Conservation (phyloP, 129 eudicot species). For the Arctium lappa region DNA sequence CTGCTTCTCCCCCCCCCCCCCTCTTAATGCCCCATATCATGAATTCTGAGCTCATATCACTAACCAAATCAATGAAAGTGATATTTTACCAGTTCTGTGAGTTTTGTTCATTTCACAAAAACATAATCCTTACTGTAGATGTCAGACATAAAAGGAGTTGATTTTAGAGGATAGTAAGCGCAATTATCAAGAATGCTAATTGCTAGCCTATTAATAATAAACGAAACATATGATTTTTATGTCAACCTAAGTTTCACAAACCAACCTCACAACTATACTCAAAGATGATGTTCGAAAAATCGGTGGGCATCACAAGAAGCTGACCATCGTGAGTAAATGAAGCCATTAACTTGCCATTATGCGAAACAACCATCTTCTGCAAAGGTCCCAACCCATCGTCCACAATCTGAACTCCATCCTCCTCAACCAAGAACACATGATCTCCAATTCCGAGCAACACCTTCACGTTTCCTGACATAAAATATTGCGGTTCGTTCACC, state of each 20-base stretch:
- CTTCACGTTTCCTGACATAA: constrained; percentile 91
- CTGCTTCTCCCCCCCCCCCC: no score
- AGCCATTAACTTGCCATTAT: constrained; percentile 73
- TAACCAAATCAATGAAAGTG: not conserved
- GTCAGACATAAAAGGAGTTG: not conserved
- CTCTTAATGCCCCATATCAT: no score
- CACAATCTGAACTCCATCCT: constrained; percentile 73
- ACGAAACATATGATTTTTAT: not conserved
- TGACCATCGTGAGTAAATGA: constrained; percentile 88
- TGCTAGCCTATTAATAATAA: not conserved
- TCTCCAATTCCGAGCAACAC: constrained; percentile 74
- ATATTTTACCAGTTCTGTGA: not conserved
- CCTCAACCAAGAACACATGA: constrained; percentile 73
- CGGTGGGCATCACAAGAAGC: constrained; percentile 70
- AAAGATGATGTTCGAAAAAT: constrained; percentile 61
- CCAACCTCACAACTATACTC: constrained; percentile 86
- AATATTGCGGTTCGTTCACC: constrained; percentile 89
- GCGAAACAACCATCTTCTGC: constrained; percentile 85
- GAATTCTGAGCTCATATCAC: not conserved
- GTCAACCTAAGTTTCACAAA: not conserved
- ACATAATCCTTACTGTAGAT: not conserved
- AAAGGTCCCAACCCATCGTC: constrained; percentile 71
- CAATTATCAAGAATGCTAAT: not conserved
- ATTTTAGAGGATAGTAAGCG: not conserved
- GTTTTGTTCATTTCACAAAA: not conserved